Evolutionary conservation across 1,139 yeast species (phyloP).

Genomic region (Hanseniaspora uvarum): DNA sequence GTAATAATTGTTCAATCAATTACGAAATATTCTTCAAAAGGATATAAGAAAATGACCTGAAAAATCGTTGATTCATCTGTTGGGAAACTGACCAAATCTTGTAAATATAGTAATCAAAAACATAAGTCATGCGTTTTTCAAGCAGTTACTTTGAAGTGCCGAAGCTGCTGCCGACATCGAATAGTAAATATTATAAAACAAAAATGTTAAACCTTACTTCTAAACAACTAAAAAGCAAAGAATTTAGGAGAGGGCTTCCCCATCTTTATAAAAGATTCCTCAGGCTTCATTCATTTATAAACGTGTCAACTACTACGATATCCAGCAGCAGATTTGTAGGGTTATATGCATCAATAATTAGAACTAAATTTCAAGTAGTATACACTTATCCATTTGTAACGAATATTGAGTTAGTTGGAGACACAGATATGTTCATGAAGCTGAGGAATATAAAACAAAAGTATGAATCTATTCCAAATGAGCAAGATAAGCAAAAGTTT

Average conservation of each 20-base stretch:
- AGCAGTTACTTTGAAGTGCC: conserved; percentile 7
- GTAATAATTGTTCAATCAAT: too few relatives aligned
- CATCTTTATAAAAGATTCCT: conserved; percentile 8
- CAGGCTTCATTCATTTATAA: background rate
- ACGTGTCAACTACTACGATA: background rate
- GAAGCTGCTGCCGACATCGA: background rate
- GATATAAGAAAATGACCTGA: background rate
- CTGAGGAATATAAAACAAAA: background rate
- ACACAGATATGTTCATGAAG: conserved; percentile 6
- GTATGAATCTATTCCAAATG: background rate
- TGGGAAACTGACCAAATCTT: too few relatives aligned
- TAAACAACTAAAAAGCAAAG: background rate
- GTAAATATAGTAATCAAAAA: background rate
- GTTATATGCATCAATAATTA: background rate
- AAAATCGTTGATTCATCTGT: too few relatives aligned
- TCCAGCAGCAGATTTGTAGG: background rate
- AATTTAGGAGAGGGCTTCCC: background rate
- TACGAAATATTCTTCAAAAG: too few relatives aligned
- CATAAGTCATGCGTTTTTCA: background rate
- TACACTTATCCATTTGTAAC: background rate
- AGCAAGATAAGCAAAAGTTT: background rate
- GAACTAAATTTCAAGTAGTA: background rate
- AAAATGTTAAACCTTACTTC: background rate
- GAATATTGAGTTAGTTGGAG: background rate
- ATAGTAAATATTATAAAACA: background rate